Evolutionary conservation across 2,329 filamentous ascomycete species (phyloP), one percentile per base, ranked within the genome.

Genomic region (Coniochaeta ligniaria): DNA sequence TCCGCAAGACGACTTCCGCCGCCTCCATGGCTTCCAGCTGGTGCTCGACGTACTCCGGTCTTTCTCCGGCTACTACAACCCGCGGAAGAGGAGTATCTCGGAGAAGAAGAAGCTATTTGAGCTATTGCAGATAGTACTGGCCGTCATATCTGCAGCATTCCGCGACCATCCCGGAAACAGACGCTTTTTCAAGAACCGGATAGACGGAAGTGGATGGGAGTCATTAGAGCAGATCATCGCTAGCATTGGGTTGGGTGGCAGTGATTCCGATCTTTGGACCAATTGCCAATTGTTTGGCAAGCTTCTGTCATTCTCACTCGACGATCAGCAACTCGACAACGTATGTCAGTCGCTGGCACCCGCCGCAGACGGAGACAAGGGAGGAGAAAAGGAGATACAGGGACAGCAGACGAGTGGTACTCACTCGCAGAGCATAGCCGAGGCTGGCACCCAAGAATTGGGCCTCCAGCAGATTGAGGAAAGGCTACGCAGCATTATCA

Each of bases 91-190:
- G 69, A 83, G 75, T 58, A 75, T 84, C 43, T 76, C 84, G 54
- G 86, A 91, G 62, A 90, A 87, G 71, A 76, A 79, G 60, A 79
- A 80, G 52, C 78, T 91, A 61, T 90, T 92, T 68, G 81, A 84
- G 62, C 77, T 94, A 20, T 77, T 96, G 20, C 85, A 92, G 68
- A 82, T 82, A 9, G 82, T 89, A n/a, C 78, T 95, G 43, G 85
- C 85, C 35, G 84, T 95, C 16, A 76, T 98, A 31, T 88, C 90
- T 1, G 88, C 89, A 56, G 86, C 87, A 16, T 82, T 99, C 65
- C 84, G 86, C 59, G 86, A 86, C 54, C 92, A 98, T 73, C 82
- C 88, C 55, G 94, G 93, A 22, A 99, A 98, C 74, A 84, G 88
- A 69, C 85, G 90, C 66, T 97, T 94, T 76, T 98, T 98, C 72